Conservation (phyloP, 192 early-diverging fungal species). For the Coemansia sp. region DNA sequence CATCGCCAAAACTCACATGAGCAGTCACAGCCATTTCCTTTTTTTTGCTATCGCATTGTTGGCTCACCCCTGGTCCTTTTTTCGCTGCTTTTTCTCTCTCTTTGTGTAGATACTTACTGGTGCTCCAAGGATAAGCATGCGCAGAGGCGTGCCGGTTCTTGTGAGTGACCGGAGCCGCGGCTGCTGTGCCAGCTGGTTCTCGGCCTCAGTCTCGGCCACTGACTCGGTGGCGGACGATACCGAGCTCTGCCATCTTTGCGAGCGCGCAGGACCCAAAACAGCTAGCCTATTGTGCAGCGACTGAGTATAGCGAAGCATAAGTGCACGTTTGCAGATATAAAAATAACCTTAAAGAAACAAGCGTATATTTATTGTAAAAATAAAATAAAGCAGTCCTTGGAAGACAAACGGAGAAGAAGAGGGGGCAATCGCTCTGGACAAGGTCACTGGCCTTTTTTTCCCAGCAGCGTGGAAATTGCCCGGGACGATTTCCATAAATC, state of each 20-base stretch:
- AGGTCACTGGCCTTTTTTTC: no score
- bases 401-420: no score
- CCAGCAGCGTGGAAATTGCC: no score
- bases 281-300: not conserved
- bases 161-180: constrained; percentile 16
- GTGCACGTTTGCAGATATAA: not conserved
- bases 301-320: not conserved
- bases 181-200: not conserved
- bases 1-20: not conserved
- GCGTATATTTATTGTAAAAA: not conserved
- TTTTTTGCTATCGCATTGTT: no score
- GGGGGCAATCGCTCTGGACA: no score
- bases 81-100: no score
- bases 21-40: not conserved
- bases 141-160: constrained; percentile 52
- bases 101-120: constrained; percentile 57
- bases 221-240: not conserved
- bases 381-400: not conserved
- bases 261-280: not conserved
- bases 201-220: not conserved
- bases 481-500: not conserved
- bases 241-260: constrained; percentile 2
- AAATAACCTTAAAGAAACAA: not conserved
- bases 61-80: no score
- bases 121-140: constrained; percentile 71